phyloP scores from a whole-genome alignment of 2,329 filamentous ascomycete genomes.

The Fusarium brevicatenulatum region DNA sequence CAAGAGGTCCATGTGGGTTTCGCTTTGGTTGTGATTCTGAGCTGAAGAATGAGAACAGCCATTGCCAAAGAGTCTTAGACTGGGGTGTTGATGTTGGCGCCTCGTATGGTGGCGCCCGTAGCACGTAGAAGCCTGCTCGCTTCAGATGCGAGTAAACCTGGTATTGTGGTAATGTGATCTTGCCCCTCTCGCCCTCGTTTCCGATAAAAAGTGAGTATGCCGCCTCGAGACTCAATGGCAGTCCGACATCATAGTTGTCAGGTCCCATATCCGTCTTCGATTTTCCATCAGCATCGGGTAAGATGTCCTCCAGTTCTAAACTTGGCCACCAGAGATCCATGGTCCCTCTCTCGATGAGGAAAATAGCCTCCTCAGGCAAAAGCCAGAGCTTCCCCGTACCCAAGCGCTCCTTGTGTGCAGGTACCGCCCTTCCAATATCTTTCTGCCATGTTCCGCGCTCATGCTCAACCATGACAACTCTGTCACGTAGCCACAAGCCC shows the following conservation, averaged over 20 bases:
- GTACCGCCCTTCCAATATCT: constrained; percentile 75
- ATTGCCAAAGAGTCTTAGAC: constrained; percentile 58
- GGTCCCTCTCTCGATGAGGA: constrained; percentile 86
- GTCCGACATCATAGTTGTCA: constrained; percentile 66
- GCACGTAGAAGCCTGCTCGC: constrained; percentile 82
- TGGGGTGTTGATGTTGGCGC: constrained; percentile 27
- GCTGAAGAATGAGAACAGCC: constrained; percentile 62
- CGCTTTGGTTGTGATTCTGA: constrained; percentile 40
- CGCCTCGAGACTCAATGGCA: constrained; percentile 91
- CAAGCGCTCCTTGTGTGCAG: constrained; percentile 64
- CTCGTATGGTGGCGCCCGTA: constrained; percentile 67
- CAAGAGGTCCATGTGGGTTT: constrained; percentile 63
- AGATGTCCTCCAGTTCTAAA: constrained; percentile 59
- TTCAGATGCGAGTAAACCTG: constrained; percentile 89
- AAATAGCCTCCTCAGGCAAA: constrained; percentile 90
- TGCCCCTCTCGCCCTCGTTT: constrained; percentile 68
- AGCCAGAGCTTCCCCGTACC: constrained; percentile 79
- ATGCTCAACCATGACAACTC: constrained; percentile 75
- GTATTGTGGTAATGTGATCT: constrained; percentile 79
- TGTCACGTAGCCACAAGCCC: constrained; percentile 52
- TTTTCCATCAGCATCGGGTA: constrained; percentile 50
- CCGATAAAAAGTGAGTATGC: constrained; percentile 89
- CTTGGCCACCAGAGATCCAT: constrained; percentile 88
- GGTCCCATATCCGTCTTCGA: constrained; percentile 39
- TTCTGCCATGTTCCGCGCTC: constrained; percentile 78